Evolutionary conservation across 169 alveolate genomes (phyloP).

Genomic region (Eimeria necatrix): DNA sequence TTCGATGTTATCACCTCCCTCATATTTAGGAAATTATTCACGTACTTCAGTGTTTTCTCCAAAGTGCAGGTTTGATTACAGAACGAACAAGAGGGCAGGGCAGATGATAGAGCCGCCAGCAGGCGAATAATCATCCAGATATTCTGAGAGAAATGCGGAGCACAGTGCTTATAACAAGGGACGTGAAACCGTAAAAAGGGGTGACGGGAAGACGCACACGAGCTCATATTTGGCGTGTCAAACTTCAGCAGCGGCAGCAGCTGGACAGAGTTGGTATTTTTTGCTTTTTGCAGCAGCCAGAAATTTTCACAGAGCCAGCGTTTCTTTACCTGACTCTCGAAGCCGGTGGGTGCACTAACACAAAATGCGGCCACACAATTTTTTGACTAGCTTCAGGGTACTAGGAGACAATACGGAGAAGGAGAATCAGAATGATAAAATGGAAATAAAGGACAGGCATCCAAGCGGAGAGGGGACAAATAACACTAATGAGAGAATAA

Average conservation of each 20-base stretch:
- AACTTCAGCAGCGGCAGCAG: not conserved
- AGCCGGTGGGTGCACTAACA: slow-evolving; percentile 75
- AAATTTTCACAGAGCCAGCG: slow-evolving; percentile 87
- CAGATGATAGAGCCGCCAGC: not conserved
- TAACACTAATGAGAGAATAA: too few relatives aligned
- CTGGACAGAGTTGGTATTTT: too few relatives aligned
- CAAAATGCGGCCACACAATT: not conserved
- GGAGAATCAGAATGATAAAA: not conserved
- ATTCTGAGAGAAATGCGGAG: too few relatives aligned
- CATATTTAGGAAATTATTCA: slow-evolving; percentile 32
- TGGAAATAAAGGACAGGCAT: not conserved
- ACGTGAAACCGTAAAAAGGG: too few relatives aligned
- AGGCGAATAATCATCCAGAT: not conserved
- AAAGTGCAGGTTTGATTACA: slow-evolving; percentile 11
- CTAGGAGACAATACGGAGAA: not conserved
- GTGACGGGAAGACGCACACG: not conserved
- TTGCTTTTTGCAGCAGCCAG: slow-evolving; percentile 64
- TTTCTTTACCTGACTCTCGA: slow-evolving; percentile 84
- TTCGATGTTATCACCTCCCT: slow-evolving; percentile 19
- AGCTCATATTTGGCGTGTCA: not conserved
- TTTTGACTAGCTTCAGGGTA: not conserved
- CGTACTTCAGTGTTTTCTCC: slow-evolving; percentile 28
- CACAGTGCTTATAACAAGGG: too few relatives aligned
- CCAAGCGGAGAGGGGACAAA: too few relatives aligned
- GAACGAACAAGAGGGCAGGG: too few relatives aligned